Evolutionary conservation across 192 early-diverging fungal genomes (phyloP), one percentile per base, ranked within the genome.

Genomic region (Dimargaris xerosporica): DNA sequence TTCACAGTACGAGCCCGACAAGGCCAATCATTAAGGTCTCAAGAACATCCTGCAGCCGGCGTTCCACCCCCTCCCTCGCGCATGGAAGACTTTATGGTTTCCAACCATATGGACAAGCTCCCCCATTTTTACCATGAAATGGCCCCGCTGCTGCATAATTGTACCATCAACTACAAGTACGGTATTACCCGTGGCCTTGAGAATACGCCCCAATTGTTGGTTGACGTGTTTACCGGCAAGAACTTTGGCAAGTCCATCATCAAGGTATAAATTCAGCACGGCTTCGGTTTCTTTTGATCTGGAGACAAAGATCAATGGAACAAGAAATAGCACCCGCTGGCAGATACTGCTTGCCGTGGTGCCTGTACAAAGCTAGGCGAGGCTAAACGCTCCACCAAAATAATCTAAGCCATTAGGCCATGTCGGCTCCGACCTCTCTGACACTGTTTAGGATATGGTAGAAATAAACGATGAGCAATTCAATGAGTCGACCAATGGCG

Each of bases 211-310:
- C 53, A 66, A 34, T 83, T 80, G 31, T 74, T 87, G 23, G 62
- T 81, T 39, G 80, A 78, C 50, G 66, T 88, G 63, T 73, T 86
- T 43, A 60, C 71, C 2, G 86, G 84, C 60, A 79, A 73, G 41
- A 85, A 85, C 70, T 83, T 83, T 75, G 86, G 86, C 58, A 88
- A 84, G 72, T 62, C 71, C 31, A 70, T 80, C 42, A 76, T 84
- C 53, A 76, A 79, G 69, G 64, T 76, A 0, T 71, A 65, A 62
- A n/a, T n/a, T n/a, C n/a, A n/a, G n/a, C n/a, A n/a, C n/a, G n/a
- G n/a, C n/a, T n/a, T n/a, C n/a, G n/a, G n/a, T n/a, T n/a, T n/a
- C n/a, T n/a, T n/a, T n/a, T n/a, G n/a, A n/a, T n/a, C n/a, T n/a
- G n/a, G n/a, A n/a, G n/a, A n/a, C n/a, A n/a, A n/a, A n/a, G n/a